Conservation (phyloP, 2,329 filamentous ascomycete genomes). For the Aschersonia sp. region DNA sequence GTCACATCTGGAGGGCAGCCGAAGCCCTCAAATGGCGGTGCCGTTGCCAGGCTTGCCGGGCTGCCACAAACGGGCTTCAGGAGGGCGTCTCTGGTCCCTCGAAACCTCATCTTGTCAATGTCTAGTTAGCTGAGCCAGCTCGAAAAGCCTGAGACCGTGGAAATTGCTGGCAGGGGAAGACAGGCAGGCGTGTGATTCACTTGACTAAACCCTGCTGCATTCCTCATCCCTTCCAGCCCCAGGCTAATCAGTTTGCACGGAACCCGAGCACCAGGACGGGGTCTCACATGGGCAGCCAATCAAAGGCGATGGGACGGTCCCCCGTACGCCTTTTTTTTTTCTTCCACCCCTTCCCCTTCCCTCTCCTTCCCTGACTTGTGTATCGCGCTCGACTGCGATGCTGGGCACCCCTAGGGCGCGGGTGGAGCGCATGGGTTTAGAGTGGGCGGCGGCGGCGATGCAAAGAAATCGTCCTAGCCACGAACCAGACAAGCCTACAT, state of each 20-base stretch:
- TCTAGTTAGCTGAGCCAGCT: not conserved
- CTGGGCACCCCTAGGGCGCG: not conserved
- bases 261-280: not conserved
- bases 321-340: not conserved
- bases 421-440: not conserved
- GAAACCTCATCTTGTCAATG: not conserved
- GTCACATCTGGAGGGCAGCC: not conserved
- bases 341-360: not conserved
- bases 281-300: not conserved
- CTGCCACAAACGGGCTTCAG: not conserved
- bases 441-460: not conserved
- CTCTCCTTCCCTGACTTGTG: not conserved
- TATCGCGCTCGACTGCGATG: not conserved
- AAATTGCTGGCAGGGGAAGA: conserved; percentile 4
- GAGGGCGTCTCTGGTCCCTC: not conserved
- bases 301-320: not conserved
- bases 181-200: conserved; percentile 2
- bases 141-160: conserved; percentile 5
- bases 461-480: not conserved
- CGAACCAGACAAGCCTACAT: not conserved
- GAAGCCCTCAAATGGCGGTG: not conserved
- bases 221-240: conserved; percentile 4
- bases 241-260: not conserved
- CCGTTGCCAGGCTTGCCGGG: too few species aligned
- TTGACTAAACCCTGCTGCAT: conserved; percentile 1